phyloP scores from a whole-genome alignment of 768 basidiomycete species.

The Imleria badia region DNA sequence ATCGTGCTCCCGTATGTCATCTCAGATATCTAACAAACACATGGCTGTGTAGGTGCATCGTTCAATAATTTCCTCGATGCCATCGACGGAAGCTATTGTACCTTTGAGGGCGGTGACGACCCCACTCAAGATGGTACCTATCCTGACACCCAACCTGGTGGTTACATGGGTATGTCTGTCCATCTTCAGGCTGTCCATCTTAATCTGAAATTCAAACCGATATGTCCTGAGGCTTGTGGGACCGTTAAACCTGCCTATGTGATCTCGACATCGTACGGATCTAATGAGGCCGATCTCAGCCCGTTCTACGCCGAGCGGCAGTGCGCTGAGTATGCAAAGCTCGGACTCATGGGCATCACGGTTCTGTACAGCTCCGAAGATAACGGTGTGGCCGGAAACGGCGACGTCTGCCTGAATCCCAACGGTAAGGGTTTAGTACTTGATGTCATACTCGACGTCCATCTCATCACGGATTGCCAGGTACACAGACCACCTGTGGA shows the following conservation, averaged over 20 bases:
- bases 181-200: background rate
- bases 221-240: slow-evolving; percentile 36
- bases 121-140: slow-evolving; percentile 25
- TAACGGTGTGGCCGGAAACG: slow-evolving; percentile 32
- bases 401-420: slow-evolving; percentile 32
- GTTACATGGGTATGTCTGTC: slow-evolving; percentile 16
- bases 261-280: slow-evolving; percentile 44
- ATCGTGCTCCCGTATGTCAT: background rate
- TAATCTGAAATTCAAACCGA: background rate
- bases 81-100: slow-evolving; percentile 38
- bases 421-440: slow-evolving; percentile 15
- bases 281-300: slow-evolving; percentile 37
- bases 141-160: slow-evolving; percentile 22
- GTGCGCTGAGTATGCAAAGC: slow-evolving; percentile 48
- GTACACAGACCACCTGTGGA: slow-evolving; percentile 39
- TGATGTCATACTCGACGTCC: background rate
- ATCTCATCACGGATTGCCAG: background rate
- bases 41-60: slow-evolving; percentile 25
- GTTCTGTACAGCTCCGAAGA: slow-evolving; percentile 36
- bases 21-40: background rate
- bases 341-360: slow-evolving; percentile 38
- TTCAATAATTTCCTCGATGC: slow-evolving; percentile 42
- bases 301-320: slow-evolving; percentile 41
- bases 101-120: slow-evolving; percentile 38
- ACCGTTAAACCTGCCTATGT: slow-evolving; percentile 39